Evolutionary conservation across 768 basidiomycete species (phyloP).

Genomic region (Tephrocybe sp.): DNA sequence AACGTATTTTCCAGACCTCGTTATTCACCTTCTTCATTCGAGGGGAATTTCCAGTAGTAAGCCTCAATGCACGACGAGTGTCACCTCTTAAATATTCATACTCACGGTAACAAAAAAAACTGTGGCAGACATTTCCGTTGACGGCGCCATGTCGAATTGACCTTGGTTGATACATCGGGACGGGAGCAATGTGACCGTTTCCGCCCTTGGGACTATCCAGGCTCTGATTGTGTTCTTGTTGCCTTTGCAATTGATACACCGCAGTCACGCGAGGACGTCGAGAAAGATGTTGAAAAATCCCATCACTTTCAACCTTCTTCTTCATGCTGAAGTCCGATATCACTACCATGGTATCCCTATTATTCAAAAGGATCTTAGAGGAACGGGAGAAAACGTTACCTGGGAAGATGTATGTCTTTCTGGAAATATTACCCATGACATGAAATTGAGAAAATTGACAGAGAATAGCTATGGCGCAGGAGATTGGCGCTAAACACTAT

Average conservation of each 20-base stretch:
- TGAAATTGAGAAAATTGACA: constrained; percentile 25
- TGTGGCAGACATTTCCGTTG: constrained; percentile 97
- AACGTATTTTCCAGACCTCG: background rate
- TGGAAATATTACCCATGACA: background rate
- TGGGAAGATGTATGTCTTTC: constrained; percentile 71
- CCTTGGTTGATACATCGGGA: constrained; percentile 99
- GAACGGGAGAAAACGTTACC: constrained; percentile 88
- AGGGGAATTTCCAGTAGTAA: constrained; percentile 9
- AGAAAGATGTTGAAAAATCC: constrained; percentile 83
- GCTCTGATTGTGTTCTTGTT: constrained; percentile 98
- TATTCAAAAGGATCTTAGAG: constrained; percentile 96
- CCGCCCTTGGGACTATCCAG: constrained; percentile 95
- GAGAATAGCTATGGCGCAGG: constrained; percentile 92
- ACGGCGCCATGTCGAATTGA: constrained; percentile 98
- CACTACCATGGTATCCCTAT: constrained; percentile 92
- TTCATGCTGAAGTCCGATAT: constrained; percentile 79
- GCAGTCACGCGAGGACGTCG: constrained; percentile 97
- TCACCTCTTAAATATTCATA: background rate
- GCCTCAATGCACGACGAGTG: background rate
- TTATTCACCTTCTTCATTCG: constrained; percentile 5
- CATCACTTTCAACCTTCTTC: background rate
- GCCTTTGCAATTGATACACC: constrained; percentile 98
- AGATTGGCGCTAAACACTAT: constrained; percentile 95
- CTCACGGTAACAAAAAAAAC: too few species aligned
- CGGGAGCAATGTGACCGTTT: constrained; percentile 99